Conservation (phyloP, 2,329 filamentous ascomycete genomes). For the Ascochyta koolunga region DNA sequence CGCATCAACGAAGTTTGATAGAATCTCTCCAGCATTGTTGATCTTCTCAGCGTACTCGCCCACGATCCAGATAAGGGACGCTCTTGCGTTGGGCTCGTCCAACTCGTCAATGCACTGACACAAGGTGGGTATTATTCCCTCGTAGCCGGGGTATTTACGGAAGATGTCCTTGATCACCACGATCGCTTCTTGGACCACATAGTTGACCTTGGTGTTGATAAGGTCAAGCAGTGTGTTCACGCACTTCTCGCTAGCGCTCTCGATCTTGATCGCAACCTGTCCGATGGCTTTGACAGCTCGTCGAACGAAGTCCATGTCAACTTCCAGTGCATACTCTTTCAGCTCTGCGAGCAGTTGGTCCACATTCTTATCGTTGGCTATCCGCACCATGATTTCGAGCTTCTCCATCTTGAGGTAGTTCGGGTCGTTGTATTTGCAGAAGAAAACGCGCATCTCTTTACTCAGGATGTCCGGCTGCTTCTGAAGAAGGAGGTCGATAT, state of each 20-base stretch:
- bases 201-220: constrained; percentile 97
- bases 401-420: constrained; percentile 98
- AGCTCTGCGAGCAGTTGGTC: constrained; percentile 92
- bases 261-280: constrained; percentile 98
- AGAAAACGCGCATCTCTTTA: constrained; percentile 97
- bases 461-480: constrained; percentile 95
- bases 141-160: constrained; percentile 95
- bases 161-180: constrained; percentile 99
- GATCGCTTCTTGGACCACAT: constrained; percentile 96
- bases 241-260: constrained; percentile 91
- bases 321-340: constrained; percentile 96
- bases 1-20: constrained; percentile 87
- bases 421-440: constrained; percentile 99
- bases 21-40: constrained; percentile 94
- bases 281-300: constrained; percentile 95
- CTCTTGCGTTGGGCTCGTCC: constrained; percentile 90
- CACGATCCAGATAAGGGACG: constrained; percentile 96
- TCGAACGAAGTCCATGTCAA: constrained; percentile 98
- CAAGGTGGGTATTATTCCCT: constrained; percentile 94
- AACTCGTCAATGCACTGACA: constrained; percentile 97
- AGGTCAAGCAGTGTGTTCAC: constrained; percentile 92
- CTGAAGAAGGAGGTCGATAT: constrained; percentile 94
- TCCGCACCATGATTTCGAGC: constrained; percentile 98
- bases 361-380: constrained; percentile 95
- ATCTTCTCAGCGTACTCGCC: constrained; percentile 99